Conservation (phyloP, 164 flowering plant species). For the Cinnamomum chago region DNA sequence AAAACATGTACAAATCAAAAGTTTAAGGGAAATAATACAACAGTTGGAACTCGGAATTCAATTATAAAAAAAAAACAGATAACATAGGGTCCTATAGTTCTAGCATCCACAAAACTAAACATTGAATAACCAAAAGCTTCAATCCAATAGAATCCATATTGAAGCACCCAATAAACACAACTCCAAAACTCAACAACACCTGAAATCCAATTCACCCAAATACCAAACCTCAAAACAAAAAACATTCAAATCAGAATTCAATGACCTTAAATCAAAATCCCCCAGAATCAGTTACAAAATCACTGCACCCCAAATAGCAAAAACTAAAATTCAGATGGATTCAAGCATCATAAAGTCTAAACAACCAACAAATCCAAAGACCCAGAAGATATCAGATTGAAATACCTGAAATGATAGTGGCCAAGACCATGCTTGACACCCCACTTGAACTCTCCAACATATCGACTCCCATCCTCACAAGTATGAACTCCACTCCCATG, state of each 20-base stretch:
- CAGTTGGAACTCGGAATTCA: too few species aligned
- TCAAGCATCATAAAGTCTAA: neutral
- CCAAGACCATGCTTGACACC: slow-evolving; percentile 86
- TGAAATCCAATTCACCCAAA: neutral
- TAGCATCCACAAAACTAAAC: too few species aligned
- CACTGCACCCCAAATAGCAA: neutral
- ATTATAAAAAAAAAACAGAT: too few species aligned
- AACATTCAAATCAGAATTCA: too few species aligned
- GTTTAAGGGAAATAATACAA: too few species aligned
- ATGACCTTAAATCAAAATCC: neutral
- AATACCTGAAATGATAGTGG: slow-evolving; percentile 77
- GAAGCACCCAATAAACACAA: neutral
- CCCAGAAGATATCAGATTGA: neutral
- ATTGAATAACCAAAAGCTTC: too few species aligned
- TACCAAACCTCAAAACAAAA: too few species aligned
- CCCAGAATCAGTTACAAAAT: neutral
- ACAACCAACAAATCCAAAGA: neutral
- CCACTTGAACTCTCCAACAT: slow-evolving; percentile 85
- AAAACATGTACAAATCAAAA: too few species aligned
- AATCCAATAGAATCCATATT: too few species aligned
- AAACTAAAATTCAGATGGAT: neutral
- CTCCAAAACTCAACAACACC: neutral
- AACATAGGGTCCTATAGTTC: too few species aligned
- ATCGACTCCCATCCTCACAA: slow-evolving; percentile 73
- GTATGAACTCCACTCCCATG: slow-evolving; percentile 78